Evolutionary conservation across 2,329 filamentous ascomycete species (phyloP), one percentile per base, ranked within the genome.

Genomic region (Fusarium longipes): DNA sequence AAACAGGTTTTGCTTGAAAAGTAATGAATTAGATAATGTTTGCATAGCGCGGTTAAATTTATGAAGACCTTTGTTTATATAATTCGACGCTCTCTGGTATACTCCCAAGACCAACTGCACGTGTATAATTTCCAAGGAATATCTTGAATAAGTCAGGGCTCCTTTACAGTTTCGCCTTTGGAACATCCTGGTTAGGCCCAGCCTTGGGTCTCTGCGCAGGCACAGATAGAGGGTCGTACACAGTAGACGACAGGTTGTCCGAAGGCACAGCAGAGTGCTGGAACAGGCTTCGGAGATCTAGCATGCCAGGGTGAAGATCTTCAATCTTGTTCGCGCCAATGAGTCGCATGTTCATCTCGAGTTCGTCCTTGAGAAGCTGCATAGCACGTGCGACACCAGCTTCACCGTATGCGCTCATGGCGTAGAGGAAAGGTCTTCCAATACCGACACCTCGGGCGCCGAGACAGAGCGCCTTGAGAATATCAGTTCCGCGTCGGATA

Each of bases 321-420:
- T 89, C 88, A 30, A 99, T 79, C 62, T 81, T 89, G 20, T 85
- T 87, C 60, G 89, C 92, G 11, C 96, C 96, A 71, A 99, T 93
- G 66, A 99, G 82, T 8, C 96, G 88, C 96, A 99, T 98, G 76
- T 95, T 96, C 95, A 98, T 98, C 82, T 96, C 93, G 87, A 99
- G 92, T 85, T 99, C 96, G 75, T 98, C 96, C 82, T 92, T 93
- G 71, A 97, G 85, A 59, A 97, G 82, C 79, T 93, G 91, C 91
- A 98, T 97, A 30, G 96, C 96, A 32, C 93, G 87, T 75, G 96
- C 92, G 20, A 98, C 95, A 67, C 96, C 96, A 4, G 90, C 84
- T 61, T 93, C 81, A 2, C 96, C 96, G 74, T 98, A 98, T 11
- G 93, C 89, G 66, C 90, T 92, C 95, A 99, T 98, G 74, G 96